Percentiles rank a stretch among this genome's conserved stretches.
Evolutionary conservation across 805 yeast species (phyloP).

Genomic region (Saccharomycopsis amapae): DNA sequence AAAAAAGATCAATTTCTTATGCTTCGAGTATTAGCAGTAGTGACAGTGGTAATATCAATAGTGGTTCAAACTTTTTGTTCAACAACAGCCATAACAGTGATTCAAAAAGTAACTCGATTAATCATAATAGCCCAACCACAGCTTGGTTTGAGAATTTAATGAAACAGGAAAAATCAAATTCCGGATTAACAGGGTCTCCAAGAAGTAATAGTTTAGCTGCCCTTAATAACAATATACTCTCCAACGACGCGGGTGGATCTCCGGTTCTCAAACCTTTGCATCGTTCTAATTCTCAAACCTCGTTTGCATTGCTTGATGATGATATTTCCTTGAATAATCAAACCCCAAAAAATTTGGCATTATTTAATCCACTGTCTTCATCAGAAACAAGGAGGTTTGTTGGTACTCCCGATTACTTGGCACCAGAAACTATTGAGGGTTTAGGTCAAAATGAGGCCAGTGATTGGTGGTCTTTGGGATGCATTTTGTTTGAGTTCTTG

Average conservation of each 20-base stretch:
- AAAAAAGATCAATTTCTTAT: constrained; percentile 20
- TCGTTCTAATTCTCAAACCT: constrained; percentile 48
- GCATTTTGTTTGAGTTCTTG: constrained; percentile 84
- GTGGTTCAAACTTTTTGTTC: neutral
- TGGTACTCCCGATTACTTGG: constrained; percentile 96
- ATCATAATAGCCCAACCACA: constrained; percentile 25
- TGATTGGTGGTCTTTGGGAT: constrained; percentile 99
- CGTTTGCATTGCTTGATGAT: constrained; percentile 49
- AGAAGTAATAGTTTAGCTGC: constrained; percentile 12
- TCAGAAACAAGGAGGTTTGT: constrained; percentile 62
- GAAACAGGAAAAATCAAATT: constrained; percentile 21
- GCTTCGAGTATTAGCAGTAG: constrained; percentile 27
- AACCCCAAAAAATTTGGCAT: constrained; percentile 40
- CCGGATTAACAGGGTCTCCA: constrained; percentile 13
- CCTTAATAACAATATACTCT: constrained; percentile 13
- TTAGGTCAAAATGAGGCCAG: constrained; percentile 72
- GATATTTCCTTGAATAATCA: constrained; percentile 27
- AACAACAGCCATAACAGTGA: neutral
- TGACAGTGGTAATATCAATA: constrained; percentile 21
- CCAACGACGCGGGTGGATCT: constrained; percentile 26
- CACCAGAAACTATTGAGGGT: constrained; percentile 93
- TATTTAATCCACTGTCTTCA: constrained; percentile 65
- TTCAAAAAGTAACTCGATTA: neutral
- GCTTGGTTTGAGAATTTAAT: constrained; percentile 27
- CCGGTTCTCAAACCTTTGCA: constrained; percentile 44